phyloP scores from a whole-genome alignment of 2,329 filamentous ascomycete species.

The Aspergillus sp. region DNA sequence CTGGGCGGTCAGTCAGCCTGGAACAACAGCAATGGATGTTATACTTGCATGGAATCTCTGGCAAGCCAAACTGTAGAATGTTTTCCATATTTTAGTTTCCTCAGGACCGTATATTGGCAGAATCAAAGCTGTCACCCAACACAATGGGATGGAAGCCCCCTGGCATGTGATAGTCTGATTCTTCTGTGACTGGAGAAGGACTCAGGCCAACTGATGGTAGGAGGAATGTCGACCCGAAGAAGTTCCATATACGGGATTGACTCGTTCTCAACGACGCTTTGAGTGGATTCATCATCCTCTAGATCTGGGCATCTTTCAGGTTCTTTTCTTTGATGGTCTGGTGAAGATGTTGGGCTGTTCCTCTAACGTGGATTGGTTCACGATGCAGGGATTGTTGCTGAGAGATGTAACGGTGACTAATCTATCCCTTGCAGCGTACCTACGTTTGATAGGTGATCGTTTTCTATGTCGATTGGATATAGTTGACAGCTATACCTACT shows the following conservation, averaged over 20 bases:
- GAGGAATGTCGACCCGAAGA: neutral
- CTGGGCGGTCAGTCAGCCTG: slow-evolving; percentile 14
- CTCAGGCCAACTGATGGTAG: neutral
- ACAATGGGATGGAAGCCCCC: slow-evolving; percentile 88
- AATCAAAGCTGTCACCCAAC: slow-evolving; percentile 88
- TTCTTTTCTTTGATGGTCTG: too few species aligned
- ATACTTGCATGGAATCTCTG: slow-evolving; percentile 64
- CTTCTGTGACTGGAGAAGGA: slow-evolving; percentile 53
- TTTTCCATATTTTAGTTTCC: slow-evolving; percentile 91
- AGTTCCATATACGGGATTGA: slow-evolving; percentile 3
- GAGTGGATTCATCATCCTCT: slow-evolving; percentile 7
- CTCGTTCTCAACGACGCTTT: slow-evolving; percentile 1
- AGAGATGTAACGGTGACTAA: too few species aligned
- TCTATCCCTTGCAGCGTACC: too few species aligned
- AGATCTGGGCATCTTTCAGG: neutral
- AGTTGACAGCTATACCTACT: too few species aligned
- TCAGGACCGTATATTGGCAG: slow-evolving; percentile 85
- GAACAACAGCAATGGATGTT: neutral
- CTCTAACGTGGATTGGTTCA: too few species aligned
- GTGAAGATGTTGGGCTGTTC: too few species aligned
- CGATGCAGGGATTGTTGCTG: too few species aligned
- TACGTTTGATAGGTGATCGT: too few species aligned
- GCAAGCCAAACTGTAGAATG: slow-evolving; percentile 85
- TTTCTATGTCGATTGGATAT: too few species aligned
- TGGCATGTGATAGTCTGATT: slow-evolving; percentile 93